phyloP scores from a whole-genome alignment of 169 alveolate species.

The Plasmodium knowlesi region DNA sequence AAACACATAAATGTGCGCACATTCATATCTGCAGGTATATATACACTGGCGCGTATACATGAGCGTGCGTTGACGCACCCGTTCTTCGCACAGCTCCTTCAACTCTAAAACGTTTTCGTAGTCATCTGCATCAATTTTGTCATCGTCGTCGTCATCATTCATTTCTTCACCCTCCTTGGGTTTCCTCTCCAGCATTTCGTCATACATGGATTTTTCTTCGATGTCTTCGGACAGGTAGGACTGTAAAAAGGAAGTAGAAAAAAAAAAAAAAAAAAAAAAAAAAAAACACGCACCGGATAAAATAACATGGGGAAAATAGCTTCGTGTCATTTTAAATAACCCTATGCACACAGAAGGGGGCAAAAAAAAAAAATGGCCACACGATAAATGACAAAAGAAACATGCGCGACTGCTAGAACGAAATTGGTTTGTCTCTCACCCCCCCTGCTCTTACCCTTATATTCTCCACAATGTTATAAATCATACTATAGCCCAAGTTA shows the following conservation, averaged over 20 bases:
- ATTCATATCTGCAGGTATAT: background rate
- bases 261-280: background rate
- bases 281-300: background rate
- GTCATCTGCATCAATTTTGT: background rate
- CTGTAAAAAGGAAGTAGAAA: background rate
- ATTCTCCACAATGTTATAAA: slow-evolving; percentile 59
- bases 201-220: slow-evolving; percentile 69
- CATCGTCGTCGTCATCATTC: slow-evolving; percentile 16
- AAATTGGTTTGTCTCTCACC: background rate
- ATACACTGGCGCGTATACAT: background rate
- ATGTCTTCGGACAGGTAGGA: slow-evolving; percentile 42
- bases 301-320: background rate
- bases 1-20: background rate
- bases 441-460: slow-evolving; percentile 20
- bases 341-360: background rate
- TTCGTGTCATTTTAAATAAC: background rate
- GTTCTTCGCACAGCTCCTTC: slow-evolving; percentile 54
- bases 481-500: slow-evolving; percentile 66
- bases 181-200: slow-evolving; percentile 62
- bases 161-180: background rate
- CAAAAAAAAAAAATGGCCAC: background rate
- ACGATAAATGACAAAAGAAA: background rate
- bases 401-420: background rate
- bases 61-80: background rate
- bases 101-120: slow-evolving; percentile 57